Percentiles rank a stretch among this genome's conserved stretches.
phyloP scores from a whole-genome alignment of 2,329 filamentous ascomycete species.

The Stenocarpella maydis region DNA sequence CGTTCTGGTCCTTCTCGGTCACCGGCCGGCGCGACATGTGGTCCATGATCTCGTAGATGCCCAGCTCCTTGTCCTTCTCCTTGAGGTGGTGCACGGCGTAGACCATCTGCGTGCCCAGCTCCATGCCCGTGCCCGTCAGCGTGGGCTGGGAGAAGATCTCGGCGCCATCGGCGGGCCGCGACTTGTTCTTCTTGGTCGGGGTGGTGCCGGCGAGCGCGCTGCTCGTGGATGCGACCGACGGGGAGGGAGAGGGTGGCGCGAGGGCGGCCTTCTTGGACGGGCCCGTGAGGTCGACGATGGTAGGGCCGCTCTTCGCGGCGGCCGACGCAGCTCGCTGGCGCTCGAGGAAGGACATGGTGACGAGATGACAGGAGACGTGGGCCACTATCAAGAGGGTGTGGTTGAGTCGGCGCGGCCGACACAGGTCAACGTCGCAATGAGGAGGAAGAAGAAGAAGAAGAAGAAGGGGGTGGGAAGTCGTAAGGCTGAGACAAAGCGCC shows the following conservation, averaged over 20 bases:
- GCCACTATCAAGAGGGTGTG: constrained; percentile 14
- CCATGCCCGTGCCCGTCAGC: constrained; percentile 77
- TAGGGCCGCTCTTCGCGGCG: constrained; percentile 59
- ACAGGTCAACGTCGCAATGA: constrained; percentile 26
- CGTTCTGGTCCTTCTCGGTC: constrained; percentile 67
- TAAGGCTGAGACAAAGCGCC: constrained; percentile 32
- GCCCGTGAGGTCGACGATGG: constrained; percentile 60
- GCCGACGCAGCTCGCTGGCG: constrained; percentile 70
- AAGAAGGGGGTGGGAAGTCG: not conserved
- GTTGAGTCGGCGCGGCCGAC: constrained; percentile 14
- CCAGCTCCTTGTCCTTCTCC: constrained; percentile 74
- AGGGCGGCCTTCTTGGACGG: constrained; percentile 53
- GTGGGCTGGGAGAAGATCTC: constrained; percentile 79
- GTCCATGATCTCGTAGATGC: constrained; percentile 78
- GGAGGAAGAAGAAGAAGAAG: constrained; percentile 2
- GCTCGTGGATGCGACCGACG: constrained; percentile 61
- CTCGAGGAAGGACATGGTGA: constrained; percentile 69
- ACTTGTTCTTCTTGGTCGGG: constrained; percentile 69
- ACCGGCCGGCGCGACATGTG: constrained; percentile 78
- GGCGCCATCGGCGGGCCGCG: constrained; percentile 56
- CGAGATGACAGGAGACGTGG: constrained; percentile 24
- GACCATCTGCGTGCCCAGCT: constrained; percentile 86
- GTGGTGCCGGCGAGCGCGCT: constrained; percentile 60
- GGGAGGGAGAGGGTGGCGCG: constrained; percentile 70
- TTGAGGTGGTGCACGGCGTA: constrained; percentile 87